Base-by-base conservation (phyloP, 2,329 filamentous ascomycete species). In the Neofusicoccum parvum region DNA sequence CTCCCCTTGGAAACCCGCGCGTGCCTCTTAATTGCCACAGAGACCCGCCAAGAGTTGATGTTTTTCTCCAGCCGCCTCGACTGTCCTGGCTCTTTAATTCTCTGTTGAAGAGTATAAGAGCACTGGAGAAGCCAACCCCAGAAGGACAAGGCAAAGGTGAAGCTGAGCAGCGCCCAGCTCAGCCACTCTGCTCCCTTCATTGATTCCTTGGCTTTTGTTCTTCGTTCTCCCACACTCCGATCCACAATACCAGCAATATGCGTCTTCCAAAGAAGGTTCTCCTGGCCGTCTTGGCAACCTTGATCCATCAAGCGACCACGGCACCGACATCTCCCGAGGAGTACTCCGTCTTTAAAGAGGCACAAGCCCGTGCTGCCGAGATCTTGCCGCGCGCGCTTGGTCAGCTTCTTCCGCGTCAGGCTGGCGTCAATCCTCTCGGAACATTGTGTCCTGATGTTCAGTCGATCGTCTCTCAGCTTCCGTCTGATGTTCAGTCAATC, bases 241-340 rank as follows among this genome's bases (percentile, higher is more conserved):
- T 20, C 3, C 3, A 48, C 41, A 20, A 17, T 23, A 14, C 14
- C 41, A 20, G 15, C 59, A 23, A 20, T 12, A 65, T 65, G 62
- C 50, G 37, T n/a, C 51, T 65, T 14, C 62, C 62, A 14, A 58
- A 50, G 36, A 65, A 50, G 20, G 62, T 65, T 11, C 62, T 65
- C 9, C 17, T 65, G n/a, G 62, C 62, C 51, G 34, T 65, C 34
- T 32, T 65, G 62, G 62, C 62, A 37, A 65, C 62, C 6, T 49
- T 65, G n/a, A 49, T 65, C 23, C 62, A 49, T 10, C 62, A 65
- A 23, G 62, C 62, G n/a, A 65, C 62, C 3, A 65, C 62, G 20
- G 50, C 53, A 17, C 62, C 62, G 7, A 65, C 62, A 45, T 36
- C 34, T 15, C 50, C 50, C 14, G 62, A 65, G 32, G 62, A 65